Percentiles rank a stretch among this genome's conserved stretches.
Conservation (phyloP, 2,329 filamentous ascomycete species). For the Aaosphaeria arxii region DNA sequence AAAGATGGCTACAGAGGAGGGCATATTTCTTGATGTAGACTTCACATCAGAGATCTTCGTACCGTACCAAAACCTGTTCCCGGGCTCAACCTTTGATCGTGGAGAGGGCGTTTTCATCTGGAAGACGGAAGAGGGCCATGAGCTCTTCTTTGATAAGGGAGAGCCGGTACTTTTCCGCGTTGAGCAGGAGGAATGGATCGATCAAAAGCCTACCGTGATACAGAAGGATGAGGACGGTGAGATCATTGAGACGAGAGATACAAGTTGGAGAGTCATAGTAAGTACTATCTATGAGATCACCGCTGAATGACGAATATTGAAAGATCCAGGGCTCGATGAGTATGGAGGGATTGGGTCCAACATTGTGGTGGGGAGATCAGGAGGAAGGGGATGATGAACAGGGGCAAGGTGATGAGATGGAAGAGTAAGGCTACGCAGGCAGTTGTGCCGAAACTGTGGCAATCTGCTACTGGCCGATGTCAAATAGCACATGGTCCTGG, state of each 20-base stretch:
- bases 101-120: conserved; percentile 82
- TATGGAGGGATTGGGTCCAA: conserved; percentile 46
- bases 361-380: conserved; percentile 44
- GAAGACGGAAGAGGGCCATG: conserved; percentile 67
- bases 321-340: conserved; percentile 45
- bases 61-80: conserved; percentile 43
- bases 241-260: conserved; percentile 60
- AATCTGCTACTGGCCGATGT: no score
- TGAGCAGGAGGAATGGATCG: conserved; percentile 85
- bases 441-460: no score
- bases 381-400: conserved; percentile 23
- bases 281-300: conserved; percentile 9
- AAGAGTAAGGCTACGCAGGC: conserved; percentile 6
- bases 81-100: conserved; percentile 63
- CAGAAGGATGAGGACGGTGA: conserved; percentile 61
- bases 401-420: conserved; percentile 26
- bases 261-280: conserved; percentile 66
- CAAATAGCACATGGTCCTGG: no score
- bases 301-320: not conserved
- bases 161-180: conserved; percentile 86
- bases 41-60: conserved; percentile 95
- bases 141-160: conserved; percentile 84
- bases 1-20: conserved; percentile 66
- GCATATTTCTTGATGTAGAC: conserved; percentile 72
- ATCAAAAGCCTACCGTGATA: conserved; percentile 80